Base-by-base conservation (phyloP, 345 rosid genomes). In the Boechera divaricarpa region DNA sequence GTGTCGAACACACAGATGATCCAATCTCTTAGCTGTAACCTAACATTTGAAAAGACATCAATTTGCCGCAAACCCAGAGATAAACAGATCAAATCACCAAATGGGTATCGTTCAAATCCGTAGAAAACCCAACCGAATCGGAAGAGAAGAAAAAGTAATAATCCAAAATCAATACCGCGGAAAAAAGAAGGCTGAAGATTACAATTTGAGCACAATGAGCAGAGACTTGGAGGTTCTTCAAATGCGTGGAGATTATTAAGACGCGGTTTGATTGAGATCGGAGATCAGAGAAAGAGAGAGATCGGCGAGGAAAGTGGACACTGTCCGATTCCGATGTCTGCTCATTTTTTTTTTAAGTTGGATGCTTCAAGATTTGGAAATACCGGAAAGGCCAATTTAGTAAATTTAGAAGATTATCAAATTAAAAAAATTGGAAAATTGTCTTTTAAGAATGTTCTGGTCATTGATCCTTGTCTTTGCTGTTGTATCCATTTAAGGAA, bases 291-390 rank as follows among this genome's bases (percentile, higher is more conserved):
- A 13, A n/a, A 56, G 28, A 31, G 41, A 67, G 65, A 67, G 70
- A 73, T 79, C 78, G 78, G 66, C 73, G 75, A 73, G 38, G 78
- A 79, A 73, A 61, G 66, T 61, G 74, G 70, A 72, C 69, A 66
- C 63, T 59, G 81, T 78, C 69, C 29, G 81, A 60, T 77, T 77
- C 81, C 76, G 73, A 72, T 47, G 63, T 72, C 67, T 63, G 66
- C 80, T 70, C 70, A 0, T 10, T 36, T 47, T 44, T 11, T 16
- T 33, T 9, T 2, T 15, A 39, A 41, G 35, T 47, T 48, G 12
- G 47, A 64, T 42, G 69, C 52, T 60, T 67, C 68, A 67, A 72
- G 73, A 49, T 72, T 72, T 78, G 81, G 81, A 72, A 78, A 62
- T 63, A 63, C 41, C 59, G 63, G 52, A 15, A 72, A 48, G 81